These are phyloP conservation scores for Metschnikowia kunwiensis DNA, from an alignment of 805 yeast species.

Conservation along the genomic window DNA sequence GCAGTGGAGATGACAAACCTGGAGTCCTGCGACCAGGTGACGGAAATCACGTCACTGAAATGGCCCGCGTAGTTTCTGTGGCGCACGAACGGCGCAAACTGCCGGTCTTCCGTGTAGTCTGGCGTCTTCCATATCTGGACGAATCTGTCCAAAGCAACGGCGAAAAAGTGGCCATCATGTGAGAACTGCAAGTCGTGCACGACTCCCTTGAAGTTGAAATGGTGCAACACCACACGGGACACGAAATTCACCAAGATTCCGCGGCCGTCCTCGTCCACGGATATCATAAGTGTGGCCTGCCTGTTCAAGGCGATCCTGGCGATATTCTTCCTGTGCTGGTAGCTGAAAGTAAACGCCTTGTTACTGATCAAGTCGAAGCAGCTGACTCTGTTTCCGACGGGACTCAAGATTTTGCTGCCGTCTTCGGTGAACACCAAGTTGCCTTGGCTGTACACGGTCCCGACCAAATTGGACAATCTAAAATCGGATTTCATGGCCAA, in stretches of 20 bases:
- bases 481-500: constrained; percentile 83
- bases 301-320: constrained; percentile 75
- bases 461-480: constrained; percentile 81
- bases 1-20: constrained; percentile 83
- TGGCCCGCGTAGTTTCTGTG: constrained; percentile 92
- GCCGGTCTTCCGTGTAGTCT: constrained; percentile 72
- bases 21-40: constrained; percentile 90
- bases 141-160: constrained; percentile 77
- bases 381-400: constrained; percentile 91
- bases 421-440: constrained; percentile 81
- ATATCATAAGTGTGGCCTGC: constrained; percentile 73
- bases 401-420: constrained; percentile 79
- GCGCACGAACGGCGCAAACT: constrained; percentile 93
- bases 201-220: constrained; percentile 84
- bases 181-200: constrained; percentile 78
- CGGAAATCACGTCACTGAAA: constrained; percentile 70
- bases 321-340: constrained; percentile 88
- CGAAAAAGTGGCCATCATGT: constrained; percentile 85
- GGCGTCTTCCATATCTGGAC: constrained; percentile 96
- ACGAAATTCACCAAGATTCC: constrained; percentile 86
- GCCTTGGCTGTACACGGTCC: constrained; percentile 95
- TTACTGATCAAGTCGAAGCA: constrained; percentile 84
- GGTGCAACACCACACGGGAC: constrained; percentile 82
- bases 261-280: constrained; percentile 89
- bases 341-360: constrained; percentile 82